These are phyloP conservation scores for Suhomyces coccinellae DNA, from an alignment of 1,139 yeast species.

Conservation along the genomic window DNA sequence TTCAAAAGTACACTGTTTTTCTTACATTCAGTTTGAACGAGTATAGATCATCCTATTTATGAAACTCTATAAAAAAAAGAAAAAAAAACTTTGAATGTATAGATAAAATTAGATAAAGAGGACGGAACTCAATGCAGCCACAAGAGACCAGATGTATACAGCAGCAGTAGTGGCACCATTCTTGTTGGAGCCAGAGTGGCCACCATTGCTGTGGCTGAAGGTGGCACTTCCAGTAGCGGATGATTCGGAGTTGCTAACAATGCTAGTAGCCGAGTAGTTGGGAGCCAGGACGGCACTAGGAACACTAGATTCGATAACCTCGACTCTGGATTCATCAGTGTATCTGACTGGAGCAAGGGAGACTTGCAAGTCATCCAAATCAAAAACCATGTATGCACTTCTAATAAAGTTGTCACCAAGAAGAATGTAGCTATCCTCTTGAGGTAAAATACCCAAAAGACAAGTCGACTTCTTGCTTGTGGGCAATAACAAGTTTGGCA, in stretches of 20 bases:
- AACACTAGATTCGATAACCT: conserved; percentile 39
- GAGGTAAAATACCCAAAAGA: conserved; percentile 32
- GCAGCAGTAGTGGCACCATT: background rate
- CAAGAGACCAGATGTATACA: background rate
- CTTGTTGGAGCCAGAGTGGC: background rate
- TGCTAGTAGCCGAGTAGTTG: conserved; percentile 30
- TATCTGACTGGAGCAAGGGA: conserved; percentile 64
- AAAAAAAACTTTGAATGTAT: too few species aligned
- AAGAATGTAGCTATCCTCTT: conserved; percentile 23
- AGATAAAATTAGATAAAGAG: background rate
- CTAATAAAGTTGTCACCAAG: conserved; percentile 77
- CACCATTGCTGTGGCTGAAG: background rate
- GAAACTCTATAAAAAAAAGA: too few species aligned
- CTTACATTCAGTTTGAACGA: too few species aligned
- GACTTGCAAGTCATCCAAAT: conserved; percentile 63
- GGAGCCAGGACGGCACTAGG: conserved; percentile 49
- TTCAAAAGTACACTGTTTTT: too few species aligned
- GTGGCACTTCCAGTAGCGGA: conserved; percentile 12
- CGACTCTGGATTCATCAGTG: conserved; percentile 43
- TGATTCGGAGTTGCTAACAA: conserved; percentile 12
- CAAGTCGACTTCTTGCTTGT: conserved; percentile 19
- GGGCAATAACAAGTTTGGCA: conserved; percentile 34
- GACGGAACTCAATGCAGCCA: conserved; percentile 2
- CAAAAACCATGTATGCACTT: conserved; percentile 75
- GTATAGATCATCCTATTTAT: too few species aligned